Percentiles rank a stretch among this genome's conserved stretches.
Evolutionary conservation across 1,284 basidiomycete genomes (phyloP).

Genomic region (Irpex rosettiformis): DNA sequence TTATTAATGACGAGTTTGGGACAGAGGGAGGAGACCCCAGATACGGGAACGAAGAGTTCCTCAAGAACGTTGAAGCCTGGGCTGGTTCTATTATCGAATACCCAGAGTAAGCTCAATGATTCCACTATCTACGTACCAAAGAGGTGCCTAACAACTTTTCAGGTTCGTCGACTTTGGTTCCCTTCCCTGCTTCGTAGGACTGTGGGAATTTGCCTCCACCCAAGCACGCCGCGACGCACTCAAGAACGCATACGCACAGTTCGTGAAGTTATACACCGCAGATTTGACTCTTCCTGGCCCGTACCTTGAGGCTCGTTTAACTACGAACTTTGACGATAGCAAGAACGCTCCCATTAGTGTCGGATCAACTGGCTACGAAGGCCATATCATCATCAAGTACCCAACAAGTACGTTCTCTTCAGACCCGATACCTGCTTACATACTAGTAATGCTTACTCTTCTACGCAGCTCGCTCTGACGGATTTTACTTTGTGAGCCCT

Average conservation of each 20-base stretch:
- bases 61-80: neutral
- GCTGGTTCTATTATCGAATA: neutral
- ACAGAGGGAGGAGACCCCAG: neutral
- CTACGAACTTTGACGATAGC: neutral
- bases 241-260: neutral
- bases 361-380: neutral
- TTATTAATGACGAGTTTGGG: neutral
- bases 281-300: neutral
- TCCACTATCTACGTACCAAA: neutral
- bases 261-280: neutral
- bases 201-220: neutral
- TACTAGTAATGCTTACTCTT: neutral
- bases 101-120: neutral
- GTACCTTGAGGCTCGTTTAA: neutral
- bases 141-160: no score
- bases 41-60: neutral
- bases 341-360: neutral
- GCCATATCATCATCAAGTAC: neutral
- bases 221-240: neutral
- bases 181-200: neutral
- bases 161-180: neutral
- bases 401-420: neutral
- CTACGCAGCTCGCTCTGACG: neutral
- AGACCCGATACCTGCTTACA: no score
- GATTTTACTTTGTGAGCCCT: neutral